Evolutionary conservation across 257 asterid genomes (phyloP), one percentile per base, ranked within the genome.

Genomic region (Plectranthus barbatus): DNA sequence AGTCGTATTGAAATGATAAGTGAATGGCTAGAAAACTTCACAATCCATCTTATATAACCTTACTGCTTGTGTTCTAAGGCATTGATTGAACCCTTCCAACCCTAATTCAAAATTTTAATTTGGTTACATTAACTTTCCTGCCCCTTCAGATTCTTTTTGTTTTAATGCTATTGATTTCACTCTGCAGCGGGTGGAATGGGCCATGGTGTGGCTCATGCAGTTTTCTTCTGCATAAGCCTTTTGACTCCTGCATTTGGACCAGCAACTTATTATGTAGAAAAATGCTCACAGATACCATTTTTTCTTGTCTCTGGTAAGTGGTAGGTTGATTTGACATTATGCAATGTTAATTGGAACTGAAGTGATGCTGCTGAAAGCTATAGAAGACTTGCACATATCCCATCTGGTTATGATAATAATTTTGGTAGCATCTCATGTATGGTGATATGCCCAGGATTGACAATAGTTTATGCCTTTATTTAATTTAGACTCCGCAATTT

Each of bases 191-290:
- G 97, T 60, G 99, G 99, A 53, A 79, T 92, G 88, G 99, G 99
- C 68, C 99, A 92, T 83, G 99, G 97, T 48, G 85, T 93, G 44
- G 99, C 99, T 21, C 99, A 93, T 84, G 96, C 92, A 49, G 86
- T 93, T 64, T 93, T 93, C 81, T 93, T 93, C 80, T 90, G 99
- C 83, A 75, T 93, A 46, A 80, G 99, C 84, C 96, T 93, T 60
- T 63, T 93, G 67, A 87, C 99, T 20, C 99, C 99, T 71, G 91
- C 99, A 18, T 90, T 93, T 74, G 99, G 99, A 40, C 94, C 99
- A 18, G 99, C 91, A 45, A 93, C 97, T 31, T 93, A 82, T 84
- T 89, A 90, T 73, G 87, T 87, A 19, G 96, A 90, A 44, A 90
- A 84, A 77, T 93, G 99, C 83, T 81, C 97, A 6, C 83, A 72